phyloP scores from a whole-genome alignment of 1,284 basidiomycete genomes.

The Ganoderma leucocontextum region DNA sequence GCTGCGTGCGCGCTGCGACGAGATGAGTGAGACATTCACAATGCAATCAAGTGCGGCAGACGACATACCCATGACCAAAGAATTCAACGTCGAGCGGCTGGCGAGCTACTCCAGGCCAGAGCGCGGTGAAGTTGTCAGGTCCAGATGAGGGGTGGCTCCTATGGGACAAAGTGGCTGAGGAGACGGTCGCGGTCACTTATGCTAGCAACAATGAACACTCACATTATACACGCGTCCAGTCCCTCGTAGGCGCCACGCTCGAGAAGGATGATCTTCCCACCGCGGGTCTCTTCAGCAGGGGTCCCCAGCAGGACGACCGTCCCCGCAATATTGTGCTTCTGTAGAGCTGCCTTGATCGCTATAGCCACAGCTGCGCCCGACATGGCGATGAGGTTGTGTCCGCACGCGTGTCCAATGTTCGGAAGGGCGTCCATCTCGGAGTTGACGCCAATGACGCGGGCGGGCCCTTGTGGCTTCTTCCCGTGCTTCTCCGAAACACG shows the following conservation, averaged over 20 bases:
- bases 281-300: constrained; percentile 85
- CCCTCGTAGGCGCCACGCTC: constrained; percentile 76
- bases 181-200: neutral
- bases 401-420: constrained; percentile 78
- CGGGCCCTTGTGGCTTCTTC: constrained; percentile 32
- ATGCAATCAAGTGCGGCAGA: neutral
- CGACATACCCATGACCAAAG: constrained; percentile 67
- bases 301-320: constrained; percentile 84
- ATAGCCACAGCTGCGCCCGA: constrained; percentile 80
- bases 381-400: constrained; percentile 87
- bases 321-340: constrained; percentile 70
- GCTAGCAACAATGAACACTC: constrained; percentile 30
- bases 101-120: constrained; percentile 65
- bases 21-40: neutral
- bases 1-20: constrained; percentile 73
- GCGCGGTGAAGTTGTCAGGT: constrained; percentile 51
- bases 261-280: constrained; percentile 81
- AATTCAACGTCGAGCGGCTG: constrained; percentile 70
- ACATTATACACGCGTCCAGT: constrained; percentile 85
- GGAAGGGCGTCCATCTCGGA: constrained; percentile 77
- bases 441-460: constrained; percentile 73
- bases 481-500: constrained; percentile 6
- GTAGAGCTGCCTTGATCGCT: constrained; percentile 72
- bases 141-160: constrained; percentile 76
- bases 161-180: neutral